Evolutionary conservation across 768 basidiomycete genomes (phyloP), one percentile per base, ranked within the genome.

Genomic region (Hemileccinum impolitum): DNA sequence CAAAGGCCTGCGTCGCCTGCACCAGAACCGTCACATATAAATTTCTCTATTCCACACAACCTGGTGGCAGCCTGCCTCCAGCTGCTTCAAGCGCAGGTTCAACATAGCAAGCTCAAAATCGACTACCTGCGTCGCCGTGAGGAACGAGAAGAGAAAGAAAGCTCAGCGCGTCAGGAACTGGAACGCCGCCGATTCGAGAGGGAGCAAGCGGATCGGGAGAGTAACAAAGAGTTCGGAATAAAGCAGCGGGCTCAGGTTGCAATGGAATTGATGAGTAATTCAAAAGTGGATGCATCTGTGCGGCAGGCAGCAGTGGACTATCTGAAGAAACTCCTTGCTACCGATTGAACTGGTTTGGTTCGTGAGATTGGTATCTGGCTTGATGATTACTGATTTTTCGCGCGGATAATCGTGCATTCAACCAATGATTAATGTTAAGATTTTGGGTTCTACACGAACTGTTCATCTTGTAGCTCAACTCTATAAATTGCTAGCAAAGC

Each of bases 251-350:
- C 80, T 21, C 79, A 82, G 50, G 76, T 78, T 51, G 87, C 87
- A 19, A 80, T 84, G 49, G 84, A 86, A 44, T 52, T 90, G 35
- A 66, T 90, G 53, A 72, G 74, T 18, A 86, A 81, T 53, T 75
- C 77, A 6, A 70, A 68, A 32, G 73, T 80, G 8, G 84, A 87
- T 52, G 72, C 73, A n/a, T 72, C 74, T 11, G 73, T 87, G 45
- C 82, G 80, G 64, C 78, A 80, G 55, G 81, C 80, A 5, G 86
- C 85, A 3, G 75, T 80, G 37, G 85, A 87, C 43, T 89, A 85
- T 68, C 68, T 89, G 56, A 85, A 84, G 68, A 82, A 78, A 60
- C 68, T 87, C 25, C 83, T 87, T 53, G 62, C 62, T 32, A 56
- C 62, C 0, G 65, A 69, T 43, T 67, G 57, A 67, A 54, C 57